A percentile compares a stretch with the other conserved stretches of the same genome.
Evolutionary conservation across 140 eudicot species (phyloP).

Genomic region (Anethum foeniculum): DNA sequence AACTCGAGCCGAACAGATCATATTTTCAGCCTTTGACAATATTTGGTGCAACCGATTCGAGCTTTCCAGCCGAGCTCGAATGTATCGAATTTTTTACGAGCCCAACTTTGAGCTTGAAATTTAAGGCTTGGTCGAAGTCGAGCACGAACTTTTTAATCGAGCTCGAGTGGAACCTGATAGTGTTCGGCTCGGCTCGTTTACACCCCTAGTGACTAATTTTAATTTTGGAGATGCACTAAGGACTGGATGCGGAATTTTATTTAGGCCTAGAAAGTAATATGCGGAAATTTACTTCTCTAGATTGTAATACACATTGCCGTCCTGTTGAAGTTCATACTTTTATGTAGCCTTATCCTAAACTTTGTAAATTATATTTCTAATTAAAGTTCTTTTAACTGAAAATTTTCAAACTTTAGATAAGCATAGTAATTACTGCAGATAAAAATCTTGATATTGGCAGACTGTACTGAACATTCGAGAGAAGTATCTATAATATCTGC

Average conservation of each 20-base stretch:
- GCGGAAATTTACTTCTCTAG: neutral
- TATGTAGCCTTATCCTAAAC: neutral
- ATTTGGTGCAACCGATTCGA: too few relatives aligned
- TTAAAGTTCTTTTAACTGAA: neutral
- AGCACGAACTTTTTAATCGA: too few relatives aligned
- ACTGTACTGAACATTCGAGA: neutral
- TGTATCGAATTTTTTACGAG: too few relatives aligned
- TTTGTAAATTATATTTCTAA: neutral
- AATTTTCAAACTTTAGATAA: neutral
- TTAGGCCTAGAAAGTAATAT: neutral
- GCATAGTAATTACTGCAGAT: neutral
- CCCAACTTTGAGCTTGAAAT: too few relatives aligned
- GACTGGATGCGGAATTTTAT: neutral
- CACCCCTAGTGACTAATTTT: neutral
- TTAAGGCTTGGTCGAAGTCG: too few relatives aligned
- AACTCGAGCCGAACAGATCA: too few relatives aligned
- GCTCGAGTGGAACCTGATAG: too few relatives aligned
- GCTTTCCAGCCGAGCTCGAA: too few relatives aligned
- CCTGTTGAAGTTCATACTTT: neutral
- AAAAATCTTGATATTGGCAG: neutral
- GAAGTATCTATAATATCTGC: neutral
- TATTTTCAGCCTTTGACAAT: too few relatives aligned
- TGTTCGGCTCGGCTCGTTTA: too few relatives aligned
- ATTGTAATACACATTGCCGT: neutral
- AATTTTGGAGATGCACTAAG: neutral